Base-by-base conservation (phyloP, 805 yeast species). In the Candida khao-thaluensis region DNA sequence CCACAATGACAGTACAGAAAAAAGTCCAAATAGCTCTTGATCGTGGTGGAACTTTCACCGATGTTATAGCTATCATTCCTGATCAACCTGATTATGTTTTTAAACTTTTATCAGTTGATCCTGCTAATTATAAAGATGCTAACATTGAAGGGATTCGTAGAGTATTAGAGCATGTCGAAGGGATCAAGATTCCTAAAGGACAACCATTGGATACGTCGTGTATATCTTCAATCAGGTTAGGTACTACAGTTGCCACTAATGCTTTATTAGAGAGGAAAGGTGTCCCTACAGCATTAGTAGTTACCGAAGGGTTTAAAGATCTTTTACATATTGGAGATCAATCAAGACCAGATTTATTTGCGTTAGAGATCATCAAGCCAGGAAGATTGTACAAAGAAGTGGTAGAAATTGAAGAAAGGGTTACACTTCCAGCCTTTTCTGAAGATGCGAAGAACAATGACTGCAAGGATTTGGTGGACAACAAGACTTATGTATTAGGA, bases 171-270 rank as follows among this genome's bases (percentile, higher is more conserved):
- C 57, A 63, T 12, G 73, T 76, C 44, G 71, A 77, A 1, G 71
- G 74, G 1, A 56, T 54, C 7, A 41, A 53, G 11, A 82, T 83
- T 37, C 81, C 88, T 6, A 44, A 87, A 32, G 46, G 46, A n/a
- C 21, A 17, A 10, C 38, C 83, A 44, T 73, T 85, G 1, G 69
- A 79, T 2, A 62, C 63, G 5, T 28, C 43, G 7, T 27, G 38
- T 17, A 82, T 87, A 16, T 78, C 76, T 37, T 74, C 80, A 22
- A 76, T 88, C 34, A 71, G 95, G 41, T 80, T 89, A 82, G 96
- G 96, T 4, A 88, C 96, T 4, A 89, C 96, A 0, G 90, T 88
- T 11, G 96, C 97, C 3, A 89, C 96, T 6, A 89, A 89, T 62
- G 95, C 96, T 1, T 71, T 91, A 22, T 69, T 89, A 43, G 96